Evolutionary conservation across 225 moss, liverwort and hornwort species (phyloP), one percentile per base, ranked within the genome.

Genomic region (Sphagnum contortum): DNA sequence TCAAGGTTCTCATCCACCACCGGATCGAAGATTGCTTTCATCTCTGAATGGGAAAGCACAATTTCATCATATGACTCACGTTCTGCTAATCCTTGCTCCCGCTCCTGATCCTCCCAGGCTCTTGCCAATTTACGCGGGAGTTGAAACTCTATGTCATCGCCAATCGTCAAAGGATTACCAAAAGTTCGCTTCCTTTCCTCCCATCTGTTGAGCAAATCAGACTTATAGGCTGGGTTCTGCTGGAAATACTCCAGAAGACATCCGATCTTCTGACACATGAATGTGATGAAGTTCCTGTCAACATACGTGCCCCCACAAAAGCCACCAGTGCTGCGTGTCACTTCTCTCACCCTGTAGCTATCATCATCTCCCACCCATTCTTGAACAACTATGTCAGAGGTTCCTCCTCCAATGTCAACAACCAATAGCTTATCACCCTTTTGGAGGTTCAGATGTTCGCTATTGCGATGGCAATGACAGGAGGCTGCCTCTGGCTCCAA

Each of bases 341-440:
- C 62, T 67, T 88, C 84, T 54, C 51, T 61, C 47, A 75, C 68
- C 47, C 61, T 51, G 8, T 44, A 56, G 0, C 44, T 44, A 45
- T n/a, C 46, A 0, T 66, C 53, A 6, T 58, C 10, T 3, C 68
- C 70, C 3, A 69, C 49, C 66, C 74, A 72, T 48, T 77, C 71
- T 12, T 77, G 75, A 3, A 82, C 55, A 5, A 71, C 75, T 14
- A 82, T 49, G 62, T 86, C 86, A 2, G 67, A 79, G 0, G 91
- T 91, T 6, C 85, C 87, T 3, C 89, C 92, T 57, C 87, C 84
- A 9, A 68, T 70, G 47, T 72, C 79, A 0, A 69, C 87, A 8
- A 87, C 68, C 7, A 83, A n/a, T 58, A 76, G 70, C 50, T 48
- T 81, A 2, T 67, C 46, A 0, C 82, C 81, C 2, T 62, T 66